Evolutionary conservation across 2,329 filamentous ascomycete species (phyloP).

Genomic region (Sporothrix brasiliensis): DNA sequence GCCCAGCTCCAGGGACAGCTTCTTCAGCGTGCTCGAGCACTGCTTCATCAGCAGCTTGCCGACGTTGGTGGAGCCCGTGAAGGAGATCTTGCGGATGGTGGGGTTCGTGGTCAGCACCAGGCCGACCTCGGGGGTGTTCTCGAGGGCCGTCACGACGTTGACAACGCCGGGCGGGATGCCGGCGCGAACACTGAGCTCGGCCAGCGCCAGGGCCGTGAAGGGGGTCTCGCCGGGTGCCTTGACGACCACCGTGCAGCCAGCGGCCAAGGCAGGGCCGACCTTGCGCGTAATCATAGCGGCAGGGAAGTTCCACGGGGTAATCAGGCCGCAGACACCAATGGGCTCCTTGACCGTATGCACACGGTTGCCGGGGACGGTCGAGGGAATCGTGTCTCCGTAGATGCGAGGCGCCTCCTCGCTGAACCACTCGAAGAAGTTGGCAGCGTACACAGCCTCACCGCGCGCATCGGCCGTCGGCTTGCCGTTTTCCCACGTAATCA

Average conservation of each 20-base stretch:
- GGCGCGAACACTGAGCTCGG: conserved; percentile 81
- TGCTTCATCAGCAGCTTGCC: conserved; percentile 86
- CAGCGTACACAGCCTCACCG: conserved; percentile 72
- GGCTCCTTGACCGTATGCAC: conserved; percentile 81
- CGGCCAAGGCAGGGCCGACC: conserved; percentile 75
- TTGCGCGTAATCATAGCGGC: conserved; percentile 75
- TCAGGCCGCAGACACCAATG: conserved; percentile 78
- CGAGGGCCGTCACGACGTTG: conserved; percentile 79
- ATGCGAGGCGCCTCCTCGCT: conserved; percentile 73
- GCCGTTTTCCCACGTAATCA: conserved; percentile 90
- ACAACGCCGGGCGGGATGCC: conserved; percentile 89
- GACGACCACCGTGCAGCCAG: conserved; percentile 91
- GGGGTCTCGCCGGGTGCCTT: conserved; percentile 94
- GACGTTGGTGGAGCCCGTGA: conserved; percentile 77
- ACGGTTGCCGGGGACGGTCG: conserved; percentile 70
- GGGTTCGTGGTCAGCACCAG: conserved; percentile 74
- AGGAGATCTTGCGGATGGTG: conserved; percentile 84
- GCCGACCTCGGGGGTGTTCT: conserved; percentile 81
- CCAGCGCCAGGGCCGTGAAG: conserved; percentile 83
- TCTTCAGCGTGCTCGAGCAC: conserved; percentile 79
- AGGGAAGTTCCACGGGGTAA: conserved; percentile 89
- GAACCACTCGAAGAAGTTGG: conserved; percentile 80
- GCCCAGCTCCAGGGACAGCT: conserved; percentile 82
- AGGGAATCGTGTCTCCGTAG: conserved; percentile 75
- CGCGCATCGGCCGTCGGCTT: conserved; percentile 77